Evolutionary conservation across 345 rosid genomes (phyloP), one percentile per base, ranked within the genome.

Genomic region (Excoecaria agallocha): DNA sequence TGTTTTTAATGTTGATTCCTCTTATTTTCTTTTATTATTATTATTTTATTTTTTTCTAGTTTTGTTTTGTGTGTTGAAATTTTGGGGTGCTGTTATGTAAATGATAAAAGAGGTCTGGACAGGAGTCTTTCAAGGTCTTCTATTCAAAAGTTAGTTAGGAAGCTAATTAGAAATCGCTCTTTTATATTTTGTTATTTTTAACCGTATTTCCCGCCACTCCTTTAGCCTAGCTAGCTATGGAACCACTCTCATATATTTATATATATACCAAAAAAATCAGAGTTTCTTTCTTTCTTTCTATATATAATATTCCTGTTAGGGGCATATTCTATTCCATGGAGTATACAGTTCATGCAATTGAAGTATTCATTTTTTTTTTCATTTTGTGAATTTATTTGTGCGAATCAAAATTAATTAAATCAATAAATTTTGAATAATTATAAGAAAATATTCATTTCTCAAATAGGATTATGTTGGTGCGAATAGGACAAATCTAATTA

Each of bases 81-180:
- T 66, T 68, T 60, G 60, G 30, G 57, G 48, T 49, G 38, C 50
- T 71, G 73, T 60, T 75, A 50, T 59, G 62, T 5, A 60, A 43
- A 61, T 20, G 73, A 66, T 56, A 77, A 79, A 78, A 51, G 58
- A 82, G 81, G 73, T 76, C 76, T 85, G 94, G 89, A 78, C 88
- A 74, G 85, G 96, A 87, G 96, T 72, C 43, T 75, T 88, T 89
- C 81, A 77, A 85, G 92, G 86, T 71, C 6, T 64, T 73, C 64
- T 61, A 77, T 79, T 76, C 71, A 70, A 85, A 77, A 74, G 76
- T 82, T 81, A 16, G 86, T 82, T 83, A 81, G 6, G 71, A 75
- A 76, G 5, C 66, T 76, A 24, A 12, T 75, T n/a, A 55, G 56
- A 55, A 75, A 79, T 46, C 51, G 68, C 38, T 39, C 76, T 77